Evolutionary conservation across 768 basidiomycete genomes (phyloP).

Genomic region (Tricholoma flavovirens): DNA sequence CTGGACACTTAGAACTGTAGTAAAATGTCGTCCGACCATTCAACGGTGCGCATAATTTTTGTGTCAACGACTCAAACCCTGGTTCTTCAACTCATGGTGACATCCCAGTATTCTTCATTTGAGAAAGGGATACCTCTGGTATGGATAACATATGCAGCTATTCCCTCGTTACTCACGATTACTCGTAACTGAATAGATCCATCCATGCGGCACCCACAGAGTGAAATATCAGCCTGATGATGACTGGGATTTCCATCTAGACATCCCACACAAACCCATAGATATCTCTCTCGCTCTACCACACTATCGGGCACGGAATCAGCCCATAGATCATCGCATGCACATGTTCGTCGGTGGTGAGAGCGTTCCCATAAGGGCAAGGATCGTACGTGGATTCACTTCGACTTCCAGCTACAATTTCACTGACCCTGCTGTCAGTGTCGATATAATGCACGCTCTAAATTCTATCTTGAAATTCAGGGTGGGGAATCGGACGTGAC

Average conservation of each 20-base stretch:
- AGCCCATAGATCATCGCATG: constrained; percentile 68
- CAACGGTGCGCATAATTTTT: constrained; percentile 23
- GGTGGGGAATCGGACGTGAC: constrained; percentile 66
- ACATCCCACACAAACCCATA: constrained; percentile 45
- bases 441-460: constrained; percentile 46
- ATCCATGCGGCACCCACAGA: constrained; percentile 48
- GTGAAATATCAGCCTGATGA: constrained; percentile 56
- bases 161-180: background rate
- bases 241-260: constrained; percentile 63
- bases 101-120: constrained; percentile 9
- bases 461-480: constrained; percentile 60
- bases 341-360: constrained; percentile 59
- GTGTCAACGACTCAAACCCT: background rate
- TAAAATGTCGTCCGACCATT: constrained; percentile 34
- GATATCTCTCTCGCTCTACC: constrained; percentile 68
- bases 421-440: constrained; percentile 36
- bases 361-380: constrained; percentile 53
- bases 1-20: constrained; percentile 1
- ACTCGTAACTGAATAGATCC: constrained; percentile 11
- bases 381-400: constrained; percentile 51
- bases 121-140: constrained; percentile 16
- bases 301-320: constrained; percentile 71
- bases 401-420: constrained; percentile 5
- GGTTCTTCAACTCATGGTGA: constrained; percentile 6
- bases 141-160: constrained; percentile 1